Conservation (phyloP, 345 rosid species). For the Brassica incana region DNA sequence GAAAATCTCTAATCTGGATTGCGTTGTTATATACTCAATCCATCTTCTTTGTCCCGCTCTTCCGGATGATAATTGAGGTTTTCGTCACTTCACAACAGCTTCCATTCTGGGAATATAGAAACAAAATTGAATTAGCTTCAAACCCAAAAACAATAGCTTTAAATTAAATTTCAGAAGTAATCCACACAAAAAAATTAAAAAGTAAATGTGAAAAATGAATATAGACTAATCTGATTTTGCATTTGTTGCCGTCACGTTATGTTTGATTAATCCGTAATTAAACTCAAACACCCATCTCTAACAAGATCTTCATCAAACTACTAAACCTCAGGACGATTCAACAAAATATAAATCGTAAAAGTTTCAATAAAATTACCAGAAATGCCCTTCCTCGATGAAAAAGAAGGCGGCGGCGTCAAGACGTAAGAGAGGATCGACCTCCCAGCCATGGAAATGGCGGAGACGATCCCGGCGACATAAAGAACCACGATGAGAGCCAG, state of each 20-base stretch:
- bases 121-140: background rate
- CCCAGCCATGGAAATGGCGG: slow-evolving; percentile 66
- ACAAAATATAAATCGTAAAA: background rate
- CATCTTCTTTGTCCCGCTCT: background rate
- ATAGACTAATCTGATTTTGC: background rate
- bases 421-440: slow-evolving; percentile 62
- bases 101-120: background rate
- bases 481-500: slow-evolving; percentile 69
- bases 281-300: background rate
- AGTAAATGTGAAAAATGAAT: background rate
- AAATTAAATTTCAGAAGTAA: background rate
- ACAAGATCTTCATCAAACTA: background rate
- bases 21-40: background rate
- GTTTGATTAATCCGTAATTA: background rate
- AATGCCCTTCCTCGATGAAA: slow-evolving; percentile 45
- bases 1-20: background rate
- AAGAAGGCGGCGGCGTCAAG: slow-evolving; percentile 45
- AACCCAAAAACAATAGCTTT: background rate
- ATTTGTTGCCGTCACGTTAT: background rate
- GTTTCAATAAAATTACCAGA: slow-evolving; percentile 44
- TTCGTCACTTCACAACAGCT: background rate
- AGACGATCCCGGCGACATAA: slow-evolving; percentile 76
- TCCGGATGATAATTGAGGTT: background rate
- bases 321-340: background rate
- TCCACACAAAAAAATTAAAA: background rate